phyloP scores from a whole-genome alignment of 2,329 filamentous ascomycete species.

The Hypoxylon sp. region DNA sequence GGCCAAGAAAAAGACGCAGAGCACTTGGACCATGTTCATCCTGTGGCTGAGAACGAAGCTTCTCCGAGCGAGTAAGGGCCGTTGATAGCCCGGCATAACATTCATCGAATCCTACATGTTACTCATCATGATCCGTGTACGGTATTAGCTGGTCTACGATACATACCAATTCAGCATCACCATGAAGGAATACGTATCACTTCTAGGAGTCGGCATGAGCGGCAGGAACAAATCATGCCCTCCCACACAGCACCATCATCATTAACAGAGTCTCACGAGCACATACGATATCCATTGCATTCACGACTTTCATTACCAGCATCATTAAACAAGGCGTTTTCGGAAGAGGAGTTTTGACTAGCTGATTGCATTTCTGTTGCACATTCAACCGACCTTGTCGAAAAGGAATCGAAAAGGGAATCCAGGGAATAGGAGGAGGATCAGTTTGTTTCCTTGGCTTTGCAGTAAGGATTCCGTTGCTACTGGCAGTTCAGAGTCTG shows the following conservation, averaged over 20 bases:
- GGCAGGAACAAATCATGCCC: conserved; percentile 11
- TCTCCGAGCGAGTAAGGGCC: conserved; percentile 55
- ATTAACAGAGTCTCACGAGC: conserved; percentile 27
- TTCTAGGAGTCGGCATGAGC: conserved; percentile 11
- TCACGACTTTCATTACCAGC: conserved; percentile 37
- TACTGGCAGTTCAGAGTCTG: conserved; percentile 7
- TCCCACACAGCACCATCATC: neutral
- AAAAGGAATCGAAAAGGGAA: conserved; percentile 9
- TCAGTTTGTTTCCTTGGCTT: conserved; percentile 12
- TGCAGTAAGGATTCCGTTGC: conserved; percentile 1
- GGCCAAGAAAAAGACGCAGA: conserved; percentile 71
- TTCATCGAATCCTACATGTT: neutral
- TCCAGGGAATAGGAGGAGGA: conserved; percentile 16
- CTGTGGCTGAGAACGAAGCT: conserved; percentile 73
- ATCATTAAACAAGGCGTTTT: conserved; percentile 36
- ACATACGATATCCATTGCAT: conserved; percentile 43
- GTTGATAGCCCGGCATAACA: conserved; percentile 6
- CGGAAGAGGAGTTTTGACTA: conserved; percentile 34
- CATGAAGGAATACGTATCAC: conserved; percentile 7
- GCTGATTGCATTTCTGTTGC: conserved; percentile 30
- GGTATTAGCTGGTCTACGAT: conserved; percentile 6
- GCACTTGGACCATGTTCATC: conserved; percentile 72
- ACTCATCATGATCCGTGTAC: conserved; percentile 1
- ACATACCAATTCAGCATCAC: conserved; percentile 21
- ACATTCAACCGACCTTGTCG: conserved; percentile 1